A percentile compares a stretch with the other conserved stretches of the same genome.
Conservation (phyloP, 1,139 yeast species). For the Nakaseomyces kungkrabaensis region DNA sequence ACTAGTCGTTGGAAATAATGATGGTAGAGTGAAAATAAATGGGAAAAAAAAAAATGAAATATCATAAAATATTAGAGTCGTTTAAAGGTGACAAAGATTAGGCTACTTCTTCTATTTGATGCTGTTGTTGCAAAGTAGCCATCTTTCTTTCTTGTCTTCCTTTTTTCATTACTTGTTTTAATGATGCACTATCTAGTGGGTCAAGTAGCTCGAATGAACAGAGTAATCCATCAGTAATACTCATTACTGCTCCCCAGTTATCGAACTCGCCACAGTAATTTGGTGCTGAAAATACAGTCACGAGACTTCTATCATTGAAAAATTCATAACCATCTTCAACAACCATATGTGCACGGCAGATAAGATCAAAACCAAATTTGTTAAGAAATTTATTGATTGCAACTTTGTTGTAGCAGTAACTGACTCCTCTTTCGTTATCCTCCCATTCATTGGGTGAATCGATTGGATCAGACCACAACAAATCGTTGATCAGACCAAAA, state of each 20-base stretch:
- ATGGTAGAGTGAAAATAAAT: too few relatives aligned
- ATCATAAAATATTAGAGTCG: too few relatives aligned
- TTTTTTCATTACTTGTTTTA: conserved; percentile 79
- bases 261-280: conserved; percentile 97
- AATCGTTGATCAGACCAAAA: conserved; percentile 87
- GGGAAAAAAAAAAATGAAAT: too few relatives aligned
- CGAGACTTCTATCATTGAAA: conserved; percentile 86
- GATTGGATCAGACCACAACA: conserved; percentile 96
- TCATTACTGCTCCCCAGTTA: conserved; percentile 98
- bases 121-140: conserved; percentile 27
- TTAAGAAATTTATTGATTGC: conserved; percentile 89
- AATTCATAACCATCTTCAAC: conserved; percentile 98
- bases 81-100: too few relatives aligned
- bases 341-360: conserved; percentile 96
- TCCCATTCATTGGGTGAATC: conserved; percentile 97
- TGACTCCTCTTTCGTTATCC: conserved; percentile 95
- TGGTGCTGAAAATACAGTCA: conserved; percentile 89
- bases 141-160: conserved; percentile 62
- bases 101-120: neutral
- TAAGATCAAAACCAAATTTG: conserved; percentile 92
- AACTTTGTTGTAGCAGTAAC: conserved; percentile 96
- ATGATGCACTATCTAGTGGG: conserved; percentile 81
- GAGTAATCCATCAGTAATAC: conserved; percentile 87
- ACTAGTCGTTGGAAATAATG: too few relatives aligned
- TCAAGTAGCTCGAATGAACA: conserved; percentile 96